Conservation (phyloP, 2,329 filamentous ascomycete genomes). For the Colletotrichum noveboracense region DNA sequence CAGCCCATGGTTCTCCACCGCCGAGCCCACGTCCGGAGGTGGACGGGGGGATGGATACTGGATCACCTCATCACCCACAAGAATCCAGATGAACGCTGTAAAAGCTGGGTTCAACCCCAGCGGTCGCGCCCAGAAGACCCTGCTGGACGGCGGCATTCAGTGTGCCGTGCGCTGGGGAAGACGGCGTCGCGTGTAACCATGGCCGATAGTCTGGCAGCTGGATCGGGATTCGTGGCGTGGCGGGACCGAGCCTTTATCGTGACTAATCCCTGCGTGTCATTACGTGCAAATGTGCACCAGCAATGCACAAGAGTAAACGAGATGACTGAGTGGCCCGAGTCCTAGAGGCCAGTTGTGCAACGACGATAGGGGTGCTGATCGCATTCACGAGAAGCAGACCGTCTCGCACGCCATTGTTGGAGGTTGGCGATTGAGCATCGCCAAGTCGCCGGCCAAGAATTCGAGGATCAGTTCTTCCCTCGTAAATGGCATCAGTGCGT, state of each 20-base stretch:
- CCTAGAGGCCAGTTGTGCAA: background rate
- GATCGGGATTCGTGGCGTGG: slow-evolving; percentile 1
- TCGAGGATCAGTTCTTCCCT: background rate
- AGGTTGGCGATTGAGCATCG: background rate
- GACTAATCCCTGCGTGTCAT: background rate
- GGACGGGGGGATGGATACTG: background rate
- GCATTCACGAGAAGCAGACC: background rate
- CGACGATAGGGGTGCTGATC: background rate
- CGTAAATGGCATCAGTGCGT: background rate
- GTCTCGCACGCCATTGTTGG: background rate
- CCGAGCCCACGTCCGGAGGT: background rate
- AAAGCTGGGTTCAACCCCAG: background rate
- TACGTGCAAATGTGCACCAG: background rate
- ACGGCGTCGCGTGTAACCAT: background rate
- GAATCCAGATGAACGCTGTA: background rate
- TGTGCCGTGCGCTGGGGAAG: background rate
- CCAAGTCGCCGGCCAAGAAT: slow-evolving; percentile 1
- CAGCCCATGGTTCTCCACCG: background rate
- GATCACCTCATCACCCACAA: background rate
- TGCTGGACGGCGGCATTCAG: background rate
- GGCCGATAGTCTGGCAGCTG: slow-evolving; percentile 4
- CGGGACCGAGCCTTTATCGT: background rate
- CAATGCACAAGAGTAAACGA: background rate
- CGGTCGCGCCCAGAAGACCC: background rate
- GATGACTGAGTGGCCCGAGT: background rate